Evolutionary conservation across 1,139 yeast species (phyloP), one percentile per base, ranked within the genome.

Genomic region (Nadsonia starkeyi-henricii): DNA sequence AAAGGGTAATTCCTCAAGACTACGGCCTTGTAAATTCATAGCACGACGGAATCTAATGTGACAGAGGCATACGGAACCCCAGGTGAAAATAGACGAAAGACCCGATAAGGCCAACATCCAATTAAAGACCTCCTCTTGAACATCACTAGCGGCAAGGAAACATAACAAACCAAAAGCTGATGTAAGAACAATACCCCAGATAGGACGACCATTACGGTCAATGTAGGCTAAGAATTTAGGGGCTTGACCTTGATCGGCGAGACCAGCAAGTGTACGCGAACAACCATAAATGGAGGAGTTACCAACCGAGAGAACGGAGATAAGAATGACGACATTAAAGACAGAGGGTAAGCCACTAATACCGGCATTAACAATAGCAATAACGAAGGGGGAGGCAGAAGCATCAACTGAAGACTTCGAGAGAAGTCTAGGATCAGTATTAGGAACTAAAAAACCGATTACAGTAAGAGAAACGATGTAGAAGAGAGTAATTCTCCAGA

Each of bases 71-170:
- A 86, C 81, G 39, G 80, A 72, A 37, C 79, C 78, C 93, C 94
- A 85, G 20, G 91, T 82, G 64, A n/a, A n/a, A n/a, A n/a, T n/a
- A n/a, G n/a, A n/a, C n/a, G n/a, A n/a, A n/a, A n/a, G n/a, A n/a
- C n/a, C 91, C 20, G 93, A 81, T 49, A 85, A 69, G 21, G 94
- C 84, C 60, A 83, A 68, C 61, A 85, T 69, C 95, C 95, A 86
- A 58, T 70, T 72, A 67, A 86, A 85, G 26, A 85, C 82, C 26
- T 71, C 74, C 54, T 74, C 78, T 62, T 81, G 78, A 54, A 79
- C 77, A 36, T 85, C 77, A 7, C 42, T 42, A 17, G 46, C 46
- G 39, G 89, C 88, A 53, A 82, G 68, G 69, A 77, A 85, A 54
- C 83, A 78, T 48, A 85, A 71, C 46, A 82, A 71, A 46, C 93